Evolutionary conservation across 805 yeast species (phyloP).

Genomic region (Lipomyces sp.): DNA sequence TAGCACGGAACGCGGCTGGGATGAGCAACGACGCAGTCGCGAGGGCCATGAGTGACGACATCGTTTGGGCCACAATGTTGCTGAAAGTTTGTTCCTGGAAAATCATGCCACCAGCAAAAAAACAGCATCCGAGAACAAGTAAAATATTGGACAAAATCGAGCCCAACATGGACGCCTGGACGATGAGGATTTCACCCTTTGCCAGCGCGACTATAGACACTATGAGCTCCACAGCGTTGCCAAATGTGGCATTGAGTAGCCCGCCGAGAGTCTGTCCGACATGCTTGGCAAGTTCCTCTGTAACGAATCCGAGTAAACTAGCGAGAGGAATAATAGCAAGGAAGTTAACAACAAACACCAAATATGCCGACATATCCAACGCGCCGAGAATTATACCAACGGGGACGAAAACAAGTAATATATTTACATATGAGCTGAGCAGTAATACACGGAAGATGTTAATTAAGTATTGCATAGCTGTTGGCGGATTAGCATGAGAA

Average conservation of each 20-base stretch:
- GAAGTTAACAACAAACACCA: constrained; percentile 75
- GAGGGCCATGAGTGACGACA: constrained; percentile 91
- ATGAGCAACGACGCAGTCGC: constrained; percentile 86
- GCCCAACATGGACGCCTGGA: constrained; percentile 97
- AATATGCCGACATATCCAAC: constrained; percentile 58
- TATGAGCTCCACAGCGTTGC: constrained; percentile 96
- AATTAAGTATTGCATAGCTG: background rate
- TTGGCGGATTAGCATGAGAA: background rate
- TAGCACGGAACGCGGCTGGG: constrained; percentile 95
- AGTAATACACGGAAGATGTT: constrained; percentile 19
- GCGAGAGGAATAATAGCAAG: constrained; percentile 92
- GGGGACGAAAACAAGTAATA: constrained; percentile 82
- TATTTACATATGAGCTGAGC: constrained; percentile 63
- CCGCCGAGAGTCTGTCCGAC: constrained; percentile 95
- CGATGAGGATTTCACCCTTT: constrained; percentile 87
- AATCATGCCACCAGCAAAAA: constrained; percentile 88
- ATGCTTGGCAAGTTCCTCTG: constrained; percentile 86
- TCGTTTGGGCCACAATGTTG: constrained; percentile 97
- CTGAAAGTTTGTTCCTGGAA: constrained; percentile 86
- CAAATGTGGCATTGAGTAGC: constrained; percentile 92
- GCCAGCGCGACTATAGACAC: constrained; percentile 88
- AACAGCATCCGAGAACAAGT: constrained; percentile 93
- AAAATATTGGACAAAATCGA: constrained; percentile 86
- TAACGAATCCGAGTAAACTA: constrained; percentile 84
- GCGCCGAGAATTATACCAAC: constrained; percentile 78